phyloP scores from a whole-genome alignment of 2,329 filamentous ascomycete genomes.

The Sordariomycetes sp. region DNA sequence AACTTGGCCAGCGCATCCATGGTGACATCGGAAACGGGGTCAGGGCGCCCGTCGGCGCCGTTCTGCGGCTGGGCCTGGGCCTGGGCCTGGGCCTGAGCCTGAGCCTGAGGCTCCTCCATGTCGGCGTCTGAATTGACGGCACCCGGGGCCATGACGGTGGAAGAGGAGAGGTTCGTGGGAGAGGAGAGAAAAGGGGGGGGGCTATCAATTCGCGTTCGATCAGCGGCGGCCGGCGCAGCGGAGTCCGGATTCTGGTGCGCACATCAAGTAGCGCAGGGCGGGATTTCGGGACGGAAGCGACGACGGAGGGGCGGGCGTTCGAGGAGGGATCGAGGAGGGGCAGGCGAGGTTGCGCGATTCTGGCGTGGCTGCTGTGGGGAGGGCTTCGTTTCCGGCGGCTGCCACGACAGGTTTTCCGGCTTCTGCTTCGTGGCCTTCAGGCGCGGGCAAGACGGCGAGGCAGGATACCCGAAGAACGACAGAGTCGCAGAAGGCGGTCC shows the following conservation, averaged over 20 bases:
- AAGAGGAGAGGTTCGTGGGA: not conserved
- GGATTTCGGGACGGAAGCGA: not conserved
- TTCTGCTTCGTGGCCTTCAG: not conserved
- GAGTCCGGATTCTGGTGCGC: not conserved
- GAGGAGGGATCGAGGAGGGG: not conserved
- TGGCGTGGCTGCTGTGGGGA: not conserved
- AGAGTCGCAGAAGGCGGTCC: not conserved
- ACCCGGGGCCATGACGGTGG: conserved; percentile 19
- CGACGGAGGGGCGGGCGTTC: not conserved
- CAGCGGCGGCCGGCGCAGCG: conserved; percentile 4
- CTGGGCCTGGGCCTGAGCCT: conserved; percentile 13
- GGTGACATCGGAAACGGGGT: conserved; percentile 17
- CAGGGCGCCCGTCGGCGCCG: conserved; percentile 12
- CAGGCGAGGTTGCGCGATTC: not conserved
- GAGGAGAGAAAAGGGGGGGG: no score
- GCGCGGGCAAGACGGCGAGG: not conserved
- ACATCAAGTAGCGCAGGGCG: not conserved
- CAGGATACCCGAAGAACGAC: not conserved
- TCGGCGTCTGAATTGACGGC: conserved; percentile 18
- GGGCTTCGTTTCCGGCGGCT: not conserved
- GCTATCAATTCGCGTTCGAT: not conserved
- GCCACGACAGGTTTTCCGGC: not conserved
- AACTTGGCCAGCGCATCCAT: conserved; percentile 33
- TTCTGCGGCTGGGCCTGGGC: conserved; percentile 12
- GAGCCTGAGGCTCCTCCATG: conserved; percentile 13